Percentiles rank a stretch among this genome's conserved stretches.
phyloP scores from a whole-genome alignment of 2,329 filamentous ascomycete genomes.

The Pseudogymnoascus sp. region DNA sequence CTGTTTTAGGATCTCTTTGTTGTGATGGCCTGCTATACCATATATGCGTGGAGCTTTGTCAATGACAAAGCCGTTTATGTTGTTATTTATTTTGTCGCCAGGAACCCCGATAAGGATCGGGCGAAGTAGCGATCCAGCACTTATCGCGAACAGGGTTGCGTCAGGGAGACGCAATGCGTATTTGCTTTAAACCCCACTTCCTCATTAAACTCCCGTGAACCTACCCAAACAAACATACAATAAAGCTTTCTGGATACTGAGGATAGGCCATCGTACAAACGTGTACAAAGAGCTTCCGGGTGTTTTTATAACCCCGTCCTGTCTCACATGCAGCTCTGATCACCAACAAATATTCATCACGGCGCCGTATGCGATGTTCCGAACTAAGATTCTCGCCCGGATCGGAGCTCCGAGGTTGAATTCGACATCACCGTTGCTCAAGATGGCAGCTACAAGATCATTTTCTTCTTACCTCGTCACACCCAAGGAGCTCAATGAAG shows the following conservation, averaged over 20 bases:
- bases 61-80: not conserved
- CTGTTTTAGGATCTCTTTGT: not conserved
- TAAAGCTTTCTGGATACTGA: not conserved
- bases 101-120: not conserved
- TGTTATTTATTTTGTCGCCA: not conserved
- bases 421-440: constrained; percentile 16
- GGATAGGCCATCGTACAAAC: not conserved
- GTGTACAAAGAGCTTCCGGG: not conserved
- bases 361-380: not conserved
- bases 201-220: constrained; percentile 9
- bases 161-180: constrained; percentile 1
- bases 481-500: constrained; percentile 71
- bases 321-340: constrained; percentile 1
- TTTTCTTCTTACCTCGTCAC: constrained; percentile 82
- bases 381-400: constrained; percentile 9
- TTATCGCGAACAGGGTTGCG: constrained; percentile 6
- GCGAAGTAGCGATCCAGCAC: constrained; percentile 2
- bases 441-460: constrained; percentile 38
- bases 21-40: not conserved
- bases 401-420: constrained; percentile 9
- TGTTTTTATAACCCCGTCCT: constrained; percentile 2
- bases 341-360: not conserved
- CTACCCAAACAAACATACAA: not conserved
- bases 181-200: constrained; percentile 7
- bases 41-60: not conserved